Base-by-base conservation (phyloP, 179 eudicot genomes). In the Gypsophila paniculata region DNA sequence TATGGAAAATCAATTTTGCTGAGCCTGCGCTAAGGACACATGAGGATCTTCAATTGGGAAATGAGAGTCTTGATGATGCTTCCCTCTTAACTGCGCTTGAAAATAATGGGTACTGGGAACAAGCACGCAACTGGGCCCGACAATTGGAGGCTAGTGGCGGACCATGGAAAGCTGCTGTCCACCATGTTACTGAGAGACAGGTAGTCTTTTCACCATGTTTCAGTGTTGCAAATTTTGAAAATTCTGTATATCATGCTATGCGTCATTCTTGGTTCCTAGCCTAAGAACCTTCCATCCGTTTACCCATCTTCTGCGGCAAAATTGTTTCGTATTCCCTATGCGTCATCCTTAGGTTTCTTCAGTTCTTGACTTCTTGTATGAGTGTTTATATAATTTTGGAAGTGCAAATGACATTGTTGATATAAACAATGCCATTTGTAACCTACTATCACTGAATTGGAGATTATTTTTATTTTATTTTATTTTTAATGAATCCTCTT, bases 161-260 rank as follows among this genome's bases (percentile, higher is more conserved):
- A 65, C 78, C 87, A 61, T 91, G 96, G 92, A 91, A 87, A 72
- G 86, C 85, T 72, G 93, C 87, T 57, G 82, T 77, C 72, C 88
- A 94, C 80, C 97, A 87, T 82, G 96, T 94, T 75, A 91, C 97
- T 52, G 97, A 94, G 82, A 89, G 89, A 81, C 99, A 94, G 97
- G 97, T 91, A 77, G 55, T 10, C 8, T 48, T 36, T 44, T 26
- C 26, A 25, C 5, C 39, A 19, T 53, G 17, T 69, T 38, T 70
- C 64, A 60, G 32, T 36, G 15, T 57, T 61, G 38, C 69, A 60
- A 17, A 21, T 26, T 15, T 52, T 26, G 12, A 22, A 21, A 12
- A 26, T 26, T 58, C 49, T 74, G 51, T 51, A 14, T 48, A 51
- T 51, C 44, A 60, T 68, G 60, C 9, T 39, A 52, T 26, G 14